phyloP scores from a whole-genome alignment of 352 stramenopile species.

The Phytophthora fragariae region DNA sequence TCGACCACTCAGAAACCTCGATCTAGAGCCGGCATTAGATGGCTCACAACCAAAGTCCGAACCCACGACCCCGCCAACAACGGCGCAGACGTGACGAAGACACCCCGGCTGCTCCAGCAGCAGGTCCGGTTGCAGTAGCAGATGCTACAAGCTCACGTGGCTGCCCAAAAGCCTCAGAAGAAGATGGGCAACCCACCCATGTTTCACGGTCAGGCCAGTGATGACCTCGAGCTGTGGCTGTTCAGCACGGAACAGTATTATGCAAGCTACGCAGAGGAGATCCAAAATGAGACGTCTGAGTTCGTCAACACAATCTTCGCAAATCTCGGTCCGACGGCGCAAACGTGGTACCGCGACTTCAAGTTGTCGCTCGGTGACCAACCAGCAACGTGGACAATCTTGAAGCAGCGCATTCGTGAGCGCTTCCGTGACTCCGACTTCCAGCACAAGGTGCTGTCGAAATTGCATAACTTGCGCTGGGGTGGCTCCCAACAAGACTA shows the following conservation, averaged over 20 bases:
- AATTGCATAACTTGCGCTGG: background rate
- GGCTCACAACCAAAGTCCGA: no score
- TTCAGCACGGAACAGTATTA: slow-evolving; percentile 18
- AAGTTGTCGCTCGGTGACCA: slow-evolving; percentile 17
- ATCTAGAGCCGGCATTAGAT: no score
- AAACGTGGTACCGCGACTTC: slow-evolving; percentile 19
- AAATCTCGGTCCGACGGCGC: slow-evolving; percentile 9
- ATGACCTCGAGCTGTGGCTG: slow-evolving; percentile 11
- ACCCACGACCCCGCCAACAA: no score
- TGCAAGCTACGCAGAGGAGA: background rate
- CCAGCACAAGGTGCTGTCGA: slow-evolving; percentile 4
- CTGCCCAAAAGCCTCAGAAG: slow-evolving; percentile 4
- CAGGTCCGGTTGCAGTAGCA: slow-evolving; percentile 18
- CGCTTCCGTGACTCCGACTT: slow-evolving; percentile 2
- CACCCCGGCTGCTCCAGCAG: slow-evolving; percentile 10
- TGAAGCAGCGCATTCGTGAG: slow-evolving; percentile 7
- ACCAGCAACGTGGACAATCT: slow-evolving; percentile 16
- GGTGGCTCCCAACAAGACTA: slow-evolving; percentile 5
- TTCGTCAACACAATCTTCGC: slow-evolving; percentile 16
- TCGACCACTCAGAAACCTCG: no score
- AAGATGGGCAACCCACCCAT: slow-evolving; percentile 1
- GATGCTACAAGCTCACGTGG: slow-evolving; percentile 17
- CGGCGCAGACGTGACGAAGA: background rate
- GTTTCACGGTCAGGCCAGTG: background rate
- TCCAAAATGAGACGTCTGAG: background rate